Evolutionary conservation across 306 rosid genomes (phyloP).

Genomic region (Cicer pinnatifidum): DNA sequence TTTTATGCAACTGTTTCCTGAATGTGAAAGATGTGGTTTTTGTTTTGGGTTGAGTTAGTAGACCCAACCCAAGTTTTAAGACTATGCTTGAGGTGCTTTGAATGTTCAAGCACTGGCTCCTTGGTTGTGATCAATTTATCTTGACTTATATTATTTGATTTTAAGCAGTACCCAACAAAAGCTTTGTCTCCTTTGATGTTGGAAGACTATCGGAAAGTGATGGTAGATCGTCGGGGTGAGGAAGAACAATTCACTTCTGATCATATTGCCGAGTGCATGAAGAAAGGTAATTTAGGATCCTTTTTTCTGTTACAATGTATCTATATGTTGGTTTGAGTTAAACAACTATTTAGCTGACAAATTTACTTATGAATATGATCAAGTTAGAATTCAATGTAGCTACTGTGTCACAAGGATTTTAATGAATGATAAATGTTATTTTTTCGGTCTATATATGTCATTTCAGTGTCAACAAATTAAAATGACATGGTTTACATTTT

Average conservation of each 20-base stretch:
- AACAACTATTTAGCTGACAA: background rate
- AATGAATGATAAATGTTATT: background rate
- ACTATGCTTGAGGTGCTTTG: background rate
- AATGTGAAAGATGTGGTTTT: conserved; percentile 14
- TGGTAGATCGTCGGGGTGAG: conserved; percentile 95
- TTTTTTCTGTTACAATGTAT: conserved; percentile 8
- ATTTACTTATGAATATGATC: conserved; percentile 2
- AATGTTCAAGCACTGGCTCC: conserved; percentile 22
- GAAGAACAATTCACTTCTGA: conserved; percentile 77
- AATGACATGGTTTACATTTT: conserved; percentile 13
- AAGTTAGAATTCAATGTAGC: conserved; percentile 14
- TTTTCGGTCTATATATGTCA: conserved; percentile 20
- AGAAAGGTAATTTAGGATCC: conserved; percentile 64
- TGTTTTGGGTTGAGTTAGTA: background rate
- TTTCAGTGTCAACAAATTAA: background rate
- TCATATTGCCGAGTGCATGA: conserved; percentile 77
- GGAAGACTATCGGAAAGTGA: conserved; percentile 83
- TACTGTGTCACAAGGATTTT: conserved; percentile 8
- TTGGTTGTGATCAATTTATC: conserved; percentile 8
- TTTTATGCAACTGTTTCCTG: too few relatives aligned
- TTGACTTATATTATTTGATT: conserved; percentile 33
- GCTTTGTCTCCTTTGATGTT: conserved; percentile 89
- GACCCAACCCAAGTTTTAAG: too few relatives aligned
- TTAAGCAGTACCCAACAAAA: conserved; percentile 88
- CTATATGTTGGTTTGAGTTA: conserved; percentile 3